A percentile compares a stretch with the other conserved stretches of the same genome.
These are phyloP conservation scores for Morella rubra DNA, from an alignment of 306 rosid species.

Conservation along the genomic window DNA sequence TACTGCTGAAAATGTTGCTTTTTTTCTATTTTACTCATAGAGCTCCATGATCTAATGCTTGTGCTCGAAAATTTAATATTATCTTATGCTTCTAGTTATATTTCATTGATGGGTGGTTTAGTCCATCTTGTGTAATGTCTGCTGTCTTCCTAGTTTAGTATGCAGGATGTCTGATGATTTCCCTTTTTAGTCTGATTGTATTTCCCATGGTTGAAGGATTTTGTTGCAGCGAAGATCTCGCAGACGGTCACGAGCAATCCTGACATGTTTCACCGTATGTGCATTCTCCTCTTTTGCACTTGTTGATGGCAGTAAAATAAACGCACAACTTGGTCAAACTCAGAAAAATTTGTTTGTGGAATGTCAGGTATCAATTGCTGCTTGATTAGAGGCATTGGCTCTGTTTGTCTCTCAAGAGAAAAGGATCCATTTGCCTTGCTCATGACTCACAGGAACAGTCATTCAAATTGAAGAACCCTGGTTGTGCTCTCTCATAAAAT, in stretches of 20 bases:
- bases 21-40: too few relatives aligned
- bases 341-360: not conserved
- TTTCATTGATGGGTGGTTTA: not conserved
- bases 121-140: not conserved
- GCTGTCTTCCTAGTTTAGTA: slow-evolving; percentile 5
- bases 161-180: not conserved
- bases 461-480: not conserved
- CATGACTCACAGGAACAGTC: not conserved
- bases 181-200: not conserved
- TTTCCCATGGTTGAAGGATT: slow-evolving; percentile 11
- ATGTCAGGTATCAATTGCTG: slow-evolving; percentile 1
- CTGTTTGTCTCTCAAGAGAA: not conserved
- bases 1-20: not conserved
- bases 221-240: not conserved
- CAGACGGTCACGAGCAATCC: not conserved
- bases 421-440: slow-evolving; percentile 1
- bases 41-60: not conserved
- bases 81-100: not conserved
- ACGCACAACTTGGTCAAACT: not conserved
- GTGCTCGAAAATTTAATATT: not conserved
- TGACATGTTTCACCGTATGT: slow-evolving; percentile 1
- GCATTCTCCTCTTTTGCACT: not conserved
- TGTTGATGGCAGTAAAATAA: not conserved
- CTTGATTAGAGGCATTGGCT: not conserved
- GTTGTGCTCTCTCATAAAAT: not conserved